These are phyloP conservation scores for Magnolia officinalis DNA, from an alignment of 164 flowering plant species.

Conservation along the genomic window DNA sequence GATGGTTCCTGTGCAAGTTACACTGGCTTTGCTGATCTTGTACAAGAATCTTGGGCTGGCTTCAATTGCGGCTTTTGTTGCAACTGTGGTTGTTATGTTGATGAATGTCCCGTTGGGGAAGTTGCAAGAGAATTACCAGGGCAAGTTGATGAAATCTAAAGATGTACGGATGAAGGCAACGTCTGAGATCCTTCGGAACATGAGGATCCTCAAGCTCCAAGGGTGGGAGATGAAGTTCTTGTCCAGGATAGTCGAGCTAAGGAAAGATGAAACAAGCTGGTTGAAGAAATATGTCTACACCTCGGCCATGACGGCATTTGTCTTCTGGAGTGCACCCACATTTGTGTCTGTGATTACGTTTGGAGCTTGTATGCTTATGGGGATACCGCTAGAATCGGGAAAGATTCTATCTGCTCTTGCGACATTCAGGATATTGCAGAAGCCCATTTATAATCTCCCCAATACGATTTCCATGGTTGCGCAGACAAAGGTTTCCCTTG, in stretches of 20 bases:
- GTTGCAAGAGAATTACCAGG: constrained; percentile 47
- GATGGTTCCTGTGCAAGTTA: constrained; percentile 54
- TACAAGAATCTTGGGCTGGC: constrained; percentile 69
- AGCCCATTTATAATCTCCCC: constrained; percentile 63
- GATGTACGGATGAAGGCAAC: constrained; percentile 72
- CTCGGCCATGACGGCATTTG: constrained; percentile 33
- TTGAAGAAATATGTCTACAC: constrained; percentile 48
- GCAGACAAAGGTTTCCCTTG: constrained; percentile 74
- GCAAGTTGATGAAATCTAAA: constrained; percentile 60
- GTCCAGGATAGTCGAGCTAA: constrained; percentile 45
- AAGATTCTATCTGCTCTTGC: constrained; percentile 73
- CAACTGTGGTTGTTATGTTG: constrained; percentile 53
- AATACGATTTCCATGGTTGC: constrained; percentile 55
- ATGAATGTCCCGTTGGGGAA: constrained; percentile 52
- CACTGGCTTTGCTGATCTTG: constrained; percentile 51
- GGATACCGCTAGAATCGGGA: constrained; percentile 64
- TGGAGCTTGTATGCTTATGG: constrained; percentile 48
- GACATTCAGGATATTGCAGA: constrained; percentile 67
- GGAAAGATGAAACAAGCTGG: constrained; percentile 56
- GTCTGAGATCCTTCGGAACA: constrained; percentile 62
- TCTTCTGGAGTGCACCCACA: constrained; percentile 64
- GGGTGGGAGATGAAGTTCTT: constrained; percentile 78
- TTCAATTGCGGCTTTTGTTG: constrained; percentile 44
- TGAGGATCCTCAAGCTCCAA: constrained; percentile 82
- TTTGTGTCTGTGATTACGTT: constrained; percentile 62